phyloP scores from a whole-genome alignment of 345 rosid species.

The Arabis hirsuta region DNA sequence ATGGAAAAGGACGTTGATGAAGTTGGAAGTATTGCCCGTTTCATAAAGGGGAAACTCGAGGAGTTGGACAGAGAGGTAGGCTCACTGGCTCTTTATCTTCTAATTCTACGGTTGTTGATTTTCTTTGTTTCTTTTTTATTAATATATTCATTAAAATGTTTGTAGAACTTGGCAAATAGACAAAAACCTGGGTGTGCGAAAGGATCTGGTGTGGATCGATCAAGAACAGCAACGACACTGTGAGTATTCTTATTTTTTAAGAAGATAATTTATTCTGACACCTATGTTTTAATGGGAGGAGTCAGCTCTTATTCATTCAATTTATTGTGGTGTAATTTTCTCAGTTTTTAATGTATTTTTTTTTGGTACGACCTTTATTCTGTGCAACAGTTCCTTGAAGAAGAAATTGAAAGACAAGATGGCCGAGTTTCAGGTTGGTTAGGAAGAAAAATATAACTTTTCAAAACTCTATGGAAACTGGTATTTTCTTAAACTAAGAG shows the following conservation, averaged over 20 bases:
- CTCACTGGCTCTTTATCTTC: slow-evolving; percentile 16
- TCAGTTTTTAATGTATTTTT: slow-evolving; percentile 11
- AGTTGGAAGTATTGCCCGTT: slow-evolving; percentile 85
- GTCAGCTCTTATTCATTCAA: no score
- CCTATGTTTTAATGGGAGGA: neutral
- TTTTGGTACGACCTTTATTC: slow-evolving; percentile 21
- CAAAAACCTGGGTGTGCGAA: slow-evolving; percentile 86
- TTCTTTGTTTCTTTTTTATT: neutral
- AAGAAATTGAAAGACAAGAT: slow-evolving; percentile 57
- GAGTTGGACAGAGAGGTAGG: slow-evolving; percentile 78
- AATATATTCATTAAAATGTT: slow-evolving; percentile 3
- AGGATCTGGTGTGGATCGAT: slow-evolving; percentile 87
- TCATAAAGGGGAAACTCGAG: slow-evolving; percentile 72
- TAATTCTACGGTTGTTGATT: neutral
- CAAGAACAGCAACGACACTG: slow-evolving; percentile 87
- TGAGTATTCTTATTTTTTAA: slow-evolving; percentile 32
- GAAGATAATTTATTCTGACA: neutral
- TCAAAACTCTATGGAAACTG: neutral
- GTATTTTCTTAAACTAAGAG: neutral
- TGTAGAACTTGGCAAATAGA: slow-evolving; percentile 87
- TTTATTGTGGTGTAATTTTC: no score
- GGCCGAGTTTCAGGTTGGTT: slow-evolving; percentile 85
- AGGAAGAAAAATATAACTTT: neutral
- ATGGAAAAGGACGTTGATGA: slow-evolving; percentile 95
- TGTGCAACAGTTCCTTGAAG: slow-evolving; percentile 62